A percentile compares a stretch with the other conserved stretches of the same genome.
These are phyloP conservation scores for Aureobasidium uvarum DNA, from an alignment of 2,329 filamentous ascomycete genomes.

Conservation along the genomic window DNA sequence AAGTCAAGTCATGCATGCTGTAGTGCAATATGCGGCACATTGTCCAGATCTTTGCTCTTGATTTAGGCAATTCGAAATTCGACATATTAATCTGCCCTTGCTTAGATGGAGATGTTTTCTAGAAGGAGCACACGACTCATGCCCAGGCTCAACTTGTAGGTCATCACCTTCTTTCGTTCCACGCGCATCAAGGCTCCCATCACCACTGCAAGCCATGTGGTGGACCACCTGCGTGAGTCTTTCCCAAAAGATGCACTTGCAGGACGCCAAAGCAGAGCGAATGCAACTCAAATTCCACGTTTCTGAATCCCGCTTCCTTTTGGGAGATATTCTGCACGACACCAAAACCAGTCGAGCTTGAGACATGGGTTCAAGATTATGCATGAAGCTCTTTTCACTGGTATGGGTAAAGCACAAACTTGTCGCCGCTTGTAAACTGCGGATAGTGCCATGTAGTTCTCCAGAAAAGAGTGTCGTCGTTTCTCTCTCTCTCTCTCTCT, in stretches of 20 bases:
- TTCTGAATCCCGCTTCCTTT: background rate
- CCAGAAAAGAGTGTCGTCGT: background rate
- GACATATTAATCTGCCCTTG: too few species aligned
- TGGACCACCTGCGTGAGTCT: background rate
- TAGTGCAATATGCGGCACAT: background rate
- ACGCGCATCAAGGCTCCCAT: too few species aligned
- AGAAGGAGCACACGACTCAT: background rate
- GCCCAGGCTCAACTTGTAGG: background rate
- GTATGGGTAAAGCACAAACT: background rate
- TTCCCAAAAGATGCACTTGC: constrained; percentile 1
- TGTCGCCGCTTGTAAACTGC: background rate
- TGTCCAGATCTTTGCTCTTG: background rate
- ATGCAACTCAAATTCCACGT: constrained; percentile 7
- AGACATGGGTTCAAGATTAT: constrained; percentile 7
- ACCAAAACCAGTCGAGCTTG: background rate
- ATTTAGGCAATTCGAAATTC: background rate
- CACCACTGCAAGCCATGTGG: background rate
- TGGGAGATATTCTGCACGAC: constrained; percentile 1
- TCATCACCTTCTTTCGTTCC: background rate
- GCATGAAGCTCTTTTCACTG: constrained; percentile 8
- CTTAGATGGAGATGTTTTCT: background rate
- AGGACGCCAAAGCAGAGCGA: constrained; percentile 3
- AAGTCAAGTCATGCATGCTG: background rate
- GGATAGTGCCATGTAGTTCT: constrained; percentile 4
- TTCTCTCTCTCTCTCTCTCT: background rate